Evolutionary conservation across 1,139 yeast genomes (phyloP), one percentile per base, ranked within the genome.

Genomic region (Candida freyschussii): DNA sequence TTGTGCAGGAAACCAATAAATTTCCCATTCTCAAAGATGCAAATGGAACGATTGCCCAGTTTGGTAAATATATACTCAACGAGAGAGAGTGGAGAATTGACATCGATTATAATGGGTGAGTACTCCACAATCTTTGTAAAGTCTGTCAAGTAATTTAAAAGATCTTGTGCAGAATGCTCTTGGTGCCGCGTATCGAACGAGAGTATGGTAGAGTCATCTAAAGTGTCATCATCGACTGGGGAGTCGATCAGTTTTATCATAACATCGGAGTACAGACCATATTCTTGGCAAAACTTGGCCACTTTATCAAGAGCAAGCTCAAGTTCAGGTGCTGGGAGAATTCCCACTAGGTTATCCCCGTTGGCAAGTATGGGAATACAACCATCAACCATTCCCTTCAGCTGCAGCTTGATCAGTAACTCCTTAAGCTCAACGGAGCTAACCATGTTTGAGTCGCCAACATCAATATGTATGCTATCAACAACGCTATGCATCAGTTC

Each of bases 1-100:
- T 74, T 73, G 48, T 75, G 79, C 42, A 75, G 55, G 4, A 74
- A 62, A 1, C 80, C 80, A 39, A 64, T 63, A 48, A 66, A 75
- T 37, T 57, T 54, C 9, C 79, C 80, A 23, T 69, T 60, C 32
- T 63, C 62, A n/a, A 67, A 50, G 20, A 74, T 63, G 16, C 75
- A 72, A 21, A 75, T 62, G 12, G 67, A 72, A 32, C 80, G 53
- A 27, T 66, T 69, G 1, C 82, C 82, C 24, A 75, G 56, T 42
- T 71, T 69, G 29, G 73, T 71, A 48, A 75, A 75, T 17, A 75
- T 60, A 51, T 69, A 59, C 43, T 74, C 72, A 4, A 76, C 78
- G 37, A 75, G 58, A 15, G 75, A 63, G 29, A 75, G 48, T 19
- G 75, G 78, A 14, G 77, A 65, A 34, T 67, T 63, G 29, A 68